Evolutionary conservation across 345 rosid genomes (phyloP), one percentile per base, ranked within the genome.

Genomic region (Mangifera indica): DNA sequence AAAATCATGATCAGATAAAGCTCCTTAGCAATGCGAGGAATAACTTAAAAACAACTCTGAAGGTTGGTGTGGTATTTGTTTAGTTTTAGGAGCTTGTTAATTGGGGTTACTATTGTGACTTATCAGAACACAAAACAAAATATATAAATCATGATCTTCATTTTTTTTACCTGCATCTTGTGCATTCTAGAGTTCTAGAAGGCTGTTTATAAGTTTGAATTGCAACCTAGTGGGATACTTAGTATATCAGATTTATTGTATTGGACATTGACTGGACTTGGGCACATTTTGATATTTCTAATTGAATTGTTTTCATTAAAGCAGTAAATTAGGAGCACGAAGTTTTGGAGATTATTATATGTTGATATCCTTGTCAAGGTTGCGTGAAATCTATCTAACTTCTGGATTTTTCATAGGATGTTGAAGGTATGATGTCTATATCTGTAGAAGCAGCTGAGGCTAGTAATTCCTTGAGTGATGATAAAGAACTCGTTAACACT

Each of bases 381-480:
- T 60, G 15, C 26, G 14, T 45, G 58, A 60, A 61, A 13, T 63
- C 15, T 62, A 40, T 42, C 40, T 74, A 45, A 71, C 54, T 42
- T 69, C 60, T 68, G 77, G 15, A 60, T 56, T 69, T 56, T 62
- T 69, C 77, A 61, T 81, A 96, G 98, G 99, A 93, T 87, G 91
- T 93, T 70, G 97, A 91, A 78, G 99, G 99, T 75, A 96, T 96
- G 99, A 88, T 96, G 99, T 96, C 99, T 26, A 96, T 96, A 70
- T 96, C 98, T 44, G 96, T 86, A 72, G 99, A 93, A 86, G 98
- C 98, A 82, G 82, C 98, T 70, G 98, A 83, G 75, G 99, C 99
- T 53, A 84, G 88, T 14, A 88, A 88, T 68, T 96, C 99, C 44
- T 85, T 96, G 83, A 91, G 89, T 84, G 96, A 96, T 79, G 99